Percentiles rank a stretch among this genome's conserved stretches.
These are phyloP conservation scores for Lepiota subincarnata DNA, from an alignment of 768 basidiomycete species.

Conservation along the genomic window DNA sequence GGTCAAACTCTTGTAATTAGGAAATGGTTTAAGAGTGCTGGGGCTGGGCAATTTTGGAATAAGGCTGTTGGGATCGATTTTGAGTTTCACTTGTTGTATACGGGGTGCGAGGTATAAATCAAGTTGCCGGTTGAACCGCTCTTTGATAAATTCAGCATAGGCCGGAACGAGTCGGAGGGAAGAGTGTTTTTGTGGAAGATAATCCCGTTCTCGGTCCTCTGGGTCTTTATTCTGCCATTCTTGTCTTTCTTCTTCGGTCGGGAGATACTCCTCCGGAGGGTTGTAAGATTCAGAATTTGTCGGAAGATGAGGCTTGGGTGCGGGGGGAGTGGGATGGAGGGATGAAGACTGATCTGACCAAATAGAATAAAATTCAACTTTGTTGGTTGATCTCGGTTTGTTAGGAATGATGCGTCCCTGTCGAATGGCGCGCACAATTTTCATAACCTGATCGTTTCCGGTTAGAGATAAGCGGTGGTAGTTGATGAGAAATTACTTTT, in stretches of 20 bases:
- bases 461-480: not conserved
- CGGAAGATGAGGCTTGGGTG: conserved; percentile 86
- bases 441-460: conserved; percentile 75
- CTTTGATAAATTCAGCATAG: conserved; percentile 87
- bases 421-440: conserved; percentile 97
- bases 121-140: conserved; percentile 89
- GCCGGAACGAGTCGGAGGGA: conserved; percentile 88
- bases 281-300: conserved; percentile 98
- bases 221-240: conserved; percentile 81
- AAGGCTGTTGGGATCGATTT: conserved; percentile 86
- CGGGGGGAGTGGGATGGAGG: conserved; percentile 82
- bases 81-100: conserved; percentile 80
- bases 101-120: conserved; percentile 96
- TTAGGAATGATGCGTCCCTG: conserved; percentile 91
- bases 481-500: conserved; percentile 59
- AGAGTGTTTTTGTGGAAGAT: conserved; percentile 82
- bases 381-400: conserved; percentile 69
- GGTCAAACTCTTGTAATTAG: conserved; percentile 72
- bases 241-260: conserved; percentile 73
- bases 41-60: conserved; percentile 95
- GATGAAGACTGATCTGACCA: conserved; percentile 78
- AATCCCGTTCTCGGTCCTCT: conserved; percentile 87
- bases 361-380: conserved; percentile 77
- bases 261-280: conserved; percentile 95
- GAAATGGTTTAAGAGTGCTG: conserved; percentile 89